phyloP scores from a whole-genome alignment of 1,139 yeast species.

The Candida freyschussii region DNA sequence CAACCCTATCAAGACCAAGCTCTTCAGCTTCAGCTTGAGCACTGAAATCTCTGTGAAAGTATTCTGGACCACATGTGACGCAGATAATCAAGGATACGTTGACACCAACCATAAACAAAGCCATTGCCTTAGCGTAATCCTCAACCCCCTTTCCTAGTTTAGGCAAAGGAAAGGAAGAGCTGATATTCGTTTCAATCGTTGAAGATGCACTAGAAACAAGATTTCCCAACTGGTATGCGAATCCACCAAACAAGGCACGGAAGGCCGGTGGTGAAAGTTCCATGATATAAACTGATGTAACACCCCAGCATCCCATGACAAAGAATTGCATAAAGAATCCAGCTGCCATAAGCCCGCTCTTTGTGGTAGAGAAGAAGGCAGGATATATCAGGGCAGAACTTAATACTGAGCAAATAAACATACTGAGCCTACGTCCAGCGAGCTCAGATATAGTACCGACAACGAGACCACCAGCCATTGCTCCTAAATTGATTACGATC shows the following conservation, averaged over 20 bases:
- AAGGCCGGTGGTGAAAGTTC: conserved; percentile 54
- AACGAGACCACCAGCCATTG: conserved; percentile 44
- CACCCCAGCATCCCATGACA: conserved; percentile 61
- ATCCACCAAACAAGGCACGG: conserved; percentile 48
- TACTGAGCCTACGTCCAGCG: conserved; percentile 44
- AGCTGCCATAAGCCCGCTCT: conserved; percentile 59
- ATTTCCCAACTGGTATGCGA: conserved; percentile 55
- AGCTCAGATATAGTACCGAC: conserved; percentile 43
- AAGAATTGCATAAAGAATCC: conserved; percentile 74
- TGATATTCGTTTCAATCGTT: conserved; percentile 45
- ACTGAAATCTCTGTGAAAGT: conserved; percentile 26
- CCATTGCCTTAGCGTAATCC: conserved; percentile 44
- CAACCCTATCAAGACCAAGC: conserved; percentile 6
- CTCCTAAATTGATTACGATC: conserved; percentile 46
- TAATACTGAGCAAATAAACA: conserved; percentile 38
- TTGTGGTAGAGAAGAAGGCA: conserved; percentile 37
- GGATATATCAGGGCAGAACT: conserved; percentile 53
- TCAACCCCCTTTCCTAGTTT: conserved; percentile 24
- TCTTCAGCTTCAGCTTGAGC: conserved; percentile 16
- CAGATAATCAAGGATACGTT: conserved; percentile 39
- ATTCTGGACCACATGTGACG: conserved; percentile 48
- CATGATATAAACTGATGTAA: conserved; percentile 46
- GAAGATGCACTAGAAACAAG: conserved; percentile 54
- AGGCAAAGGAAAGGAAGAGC: conserved; percentile 19
- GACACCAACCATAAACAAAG: conserved; percentile 52